A percentile compares a stretch with the other conserved stretches of the same genome.
Evolutionary conservation across 805 yeast genomes (phyloP).

Genomic region (Candida oleophila): DNA sequence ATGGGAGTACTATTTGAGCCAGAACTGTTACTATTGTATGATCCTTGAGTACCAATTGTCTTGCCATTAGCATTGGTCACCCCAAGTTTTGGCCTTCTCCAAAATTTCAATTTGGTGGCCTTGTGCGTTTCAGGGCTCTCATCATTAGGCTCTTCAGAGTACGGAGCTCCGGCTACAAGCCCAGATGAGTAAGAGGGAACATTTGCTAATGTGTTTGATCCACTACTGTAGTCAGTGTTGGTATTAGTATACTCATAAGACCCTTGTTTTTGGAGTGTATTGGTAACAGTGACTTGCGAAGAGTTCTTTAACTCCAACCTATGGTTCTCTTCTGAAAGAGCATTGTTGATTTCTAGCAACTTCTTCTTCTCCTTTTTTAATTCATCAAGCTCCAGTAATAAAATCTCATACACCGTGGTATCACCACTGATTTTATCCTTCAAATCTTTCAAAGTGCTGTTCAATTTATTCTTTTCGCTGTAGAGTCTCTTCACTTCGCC

Average conservation of each 20-base stretch:
- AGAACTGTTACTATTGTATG: background rate
- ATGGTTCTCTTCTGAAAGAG: conserved; percentile 21
- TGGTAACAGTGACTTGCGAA: background rate
- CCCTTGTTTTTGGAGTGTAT: background rate
- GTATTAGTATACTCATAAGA: background rate
- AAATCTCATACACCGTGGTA: conserved; percentile 40
- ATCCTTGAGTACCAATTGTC: background rate
- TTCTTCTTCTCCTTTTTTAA: conserved; percentile 47
- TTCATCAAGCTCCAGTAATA: conserved; percentile 51
- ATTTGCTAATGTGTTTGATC: conserved; percentile 13
- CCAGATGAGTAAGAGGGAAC: conserved; percentile 5
- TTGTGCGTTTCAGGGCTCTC: conserved; percentile 33
- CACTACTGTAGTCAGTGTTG: background rate
- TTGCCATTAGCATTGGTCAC: conserved; percentile 6
- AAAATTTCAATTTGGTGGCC: conserved; percentile 43
- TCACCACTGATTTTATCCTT: conserved; percentile 36
- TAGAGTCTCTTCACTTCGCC: conserved; percentile 25
- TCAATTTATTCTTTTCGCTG: conserved; percentile 23
- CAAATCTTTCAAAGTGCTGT: conserved; percentile 14
- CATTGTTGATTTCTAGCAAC: conserved; percentile 31
- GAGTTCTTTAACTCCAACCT: conserved; percentile 9
- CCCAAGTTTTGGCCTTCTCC: conserved; percentile 44
- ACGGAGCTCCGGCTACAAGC: conserved; percentile 12
- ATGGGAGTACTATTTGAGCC: background rate
- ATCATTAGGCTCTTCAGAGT: conserved; percentile 14